Conservation (phyloP, 352 stramenopile species). For the Globisporangium cylindrosporum region DNA sequence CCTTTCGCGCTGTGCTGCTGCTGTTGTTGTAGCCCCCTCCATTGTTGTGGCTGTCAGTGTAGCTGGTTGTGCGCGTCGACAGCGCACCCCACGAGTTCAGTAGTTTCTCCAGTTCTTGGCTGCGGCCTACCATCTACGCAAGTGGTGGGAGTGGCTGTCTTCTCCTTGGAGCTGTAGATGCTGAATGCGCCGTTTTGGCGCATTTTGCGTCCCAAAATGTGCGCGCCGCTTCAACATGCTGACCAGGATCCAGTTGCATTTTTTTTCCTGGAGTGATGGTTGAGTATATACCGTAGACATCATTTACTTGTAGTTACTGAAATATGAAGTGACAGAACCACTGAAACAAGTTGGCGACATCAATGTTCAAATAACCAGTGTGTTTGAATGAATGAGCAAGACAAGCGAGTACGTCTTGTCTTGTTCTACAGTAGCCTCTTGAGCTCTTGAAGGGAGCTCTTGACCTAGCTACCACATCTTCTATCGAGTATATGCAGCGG, state of each 20-base stretch:
- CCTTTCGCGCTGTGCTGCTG: background rate
- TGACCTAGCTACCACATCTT: background rate
- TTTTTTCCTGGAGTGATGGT: background rate
- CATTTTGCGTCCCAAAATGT: background rate
- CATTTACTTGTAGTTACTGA: too few species aligned
- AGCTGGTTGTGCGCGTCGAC: background rate
- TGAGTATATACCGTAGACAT: background rate
- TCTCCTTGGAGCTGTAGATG: background rate
- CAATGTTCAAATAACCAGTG: too few species aligned
- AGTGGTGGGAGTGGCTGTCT: background rate
- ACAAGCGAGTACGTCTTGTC: background rate
- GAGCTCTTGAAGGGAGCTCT: background rate
- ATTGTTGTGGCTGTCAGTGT: background rate
- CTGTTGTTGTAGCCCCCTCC: background rate
- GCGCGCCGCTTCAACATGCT: background rate
- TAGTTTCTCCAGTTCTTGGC: slow-evolving; percentile 62
- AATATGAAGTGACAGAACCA: too few species aligned
- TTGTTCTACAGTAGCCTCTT: background rate
- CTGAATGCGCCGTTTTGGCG: background rate
- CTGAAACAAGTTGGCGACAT: too few species aligned
- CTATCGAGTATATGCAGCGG: background rate
- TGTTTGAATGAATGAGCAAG: background rate
- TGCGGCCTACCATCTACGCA: slow-evolving; percentile 20
- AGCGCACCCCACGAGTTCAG: slow-evolving; percentile 29
- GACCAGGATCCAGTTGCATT: background rate